phyloP scores from a whole-genome alignment of 805 yeast genomes.

The Naumovozyma castellii region DNA sequence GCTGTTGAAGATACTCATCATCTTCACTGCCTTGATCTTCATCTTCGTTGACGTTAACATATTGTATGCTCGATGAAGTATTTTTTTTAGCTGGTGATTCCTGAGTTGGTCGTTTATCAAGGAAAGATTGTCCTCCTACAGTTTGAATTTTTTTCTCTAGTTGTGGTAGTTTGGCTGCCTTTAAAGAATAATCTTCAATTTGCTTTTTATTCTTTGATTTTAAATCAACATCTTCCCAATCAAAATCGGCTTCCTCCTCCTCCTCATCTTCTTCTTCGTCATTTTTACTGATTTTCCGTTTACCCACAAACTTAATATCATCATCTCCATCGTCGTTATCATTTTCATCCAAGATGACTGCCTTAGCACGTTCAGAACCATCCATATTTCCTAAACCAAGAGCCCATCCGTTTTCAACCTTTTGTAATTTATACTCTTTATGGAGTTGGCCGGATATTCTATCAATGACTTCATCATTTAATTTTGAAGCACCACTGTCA shows the following conservation, averaged over 20 bases:
- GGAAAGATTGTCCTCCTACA: slow-evolving; percentile 25
- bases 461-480: slow-evolving; percentile 26
- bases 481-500: slow-evolving; percentile 33
- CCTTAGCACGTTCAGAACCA: slow-evolving; percentile 35
- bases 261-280: slow-evolving; percentile 20
- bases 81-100: slow-evolving; percentile 15
- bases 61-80: slow-evolving; percentile 1
- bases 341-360: slow-evolving; percentile 42
- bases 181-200: slow-evolving; percentile 34
- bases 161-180: slow-evolving; percentile 33
- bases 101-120: slow-evolving; percentile 21
- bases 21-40: slow-evolving; percentile 15
- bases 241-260: slow-evolving; percentile 37
- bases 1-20: slow-evolving; percentile 18
- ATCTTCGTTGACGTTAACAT: slow-evolving; percentile 9
- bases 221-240: slow-evolving; percentile 63
- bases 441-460: slow-evolving; percentile 81
- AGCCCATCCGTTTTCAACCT: slow-evolving; percentile 79
- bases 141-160: slow-evolving; percentile 9
- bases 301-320: slow-evolving; percentile 13
- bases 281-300: slow-evolving; percentile 28
- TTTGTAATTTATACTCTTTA: slow-evolving; percentile 61
- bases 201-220: slow-evolving; percentile 17
- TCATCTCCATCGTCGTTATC: slow-evolving; percentile 8
- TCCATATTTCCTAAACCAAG: slow-evolving; percentile 46